Conservation (phyloP, 202 grass and related monocot species). For the Eragrostis tef region DNA sequence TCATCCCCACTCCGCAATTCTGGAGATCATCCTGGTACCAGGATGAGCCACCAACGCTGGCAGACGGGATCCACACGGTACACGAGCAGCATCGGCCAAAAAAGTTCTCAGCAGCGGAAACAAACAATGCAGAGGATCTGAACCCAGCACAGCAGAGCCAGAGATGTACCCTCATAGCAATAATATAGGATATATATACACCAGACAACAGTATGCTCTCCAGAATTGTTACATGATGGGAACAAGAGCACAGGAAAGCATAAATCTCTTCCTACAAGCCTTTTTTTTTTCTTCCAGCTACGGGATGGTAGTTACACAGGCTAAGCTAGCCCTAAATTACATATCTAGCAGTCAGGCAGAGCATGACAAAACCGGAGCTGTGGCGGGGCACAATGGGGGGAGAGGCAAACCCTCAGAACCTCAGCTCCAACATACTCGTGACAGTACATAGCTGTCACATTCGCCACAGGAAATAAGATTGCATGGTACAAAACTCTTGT, state of each 20-base stretch:
- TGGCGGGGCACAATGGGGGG: neutral
- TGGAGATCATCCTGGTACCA: too few species aligned
- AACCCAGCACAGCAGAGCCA: too few species aligned
- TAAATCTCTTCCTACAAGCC: conserved; percentile 17
- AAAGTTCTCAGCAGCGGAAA: too few species aligned
- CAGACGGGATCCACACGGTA: too few species aligned
- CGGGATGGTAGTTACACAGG: conserved; percentile 23
- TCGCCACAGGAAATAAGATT: neutral
- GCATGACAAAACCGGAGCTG: conserved; percentile 51
- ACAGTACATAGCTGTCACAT: neutral
- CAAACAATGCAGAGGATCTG: too few species aligned
- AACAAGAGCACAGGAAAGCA: neutral
- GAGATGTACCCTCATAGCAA: neutral
- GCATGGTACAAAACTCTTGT: conserved; percentile 26
- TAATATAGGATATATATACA: conserved; percentile 23
- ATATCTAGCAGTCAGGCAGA: conserved; percentile 30
- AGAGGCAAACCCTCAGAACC: neutral
- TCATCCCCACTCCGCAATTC: too few species aligned
- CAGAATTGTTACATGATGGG: neutral
- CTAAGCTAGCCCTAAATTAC: conserved; percentile 35
- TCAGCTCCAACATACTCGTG: conserved; percentile 10
- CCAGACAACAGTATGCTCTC: neutral
- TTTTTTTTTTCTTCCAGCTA: conserved; percentile 7
- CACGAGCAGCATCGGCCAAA: too few species aligned
- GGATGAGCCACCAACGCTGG: too few species aligned